phyloP scores from a whole-genome alignment of 108 stramenopile genomes.

The Skeletonema marinoi region DNA sequence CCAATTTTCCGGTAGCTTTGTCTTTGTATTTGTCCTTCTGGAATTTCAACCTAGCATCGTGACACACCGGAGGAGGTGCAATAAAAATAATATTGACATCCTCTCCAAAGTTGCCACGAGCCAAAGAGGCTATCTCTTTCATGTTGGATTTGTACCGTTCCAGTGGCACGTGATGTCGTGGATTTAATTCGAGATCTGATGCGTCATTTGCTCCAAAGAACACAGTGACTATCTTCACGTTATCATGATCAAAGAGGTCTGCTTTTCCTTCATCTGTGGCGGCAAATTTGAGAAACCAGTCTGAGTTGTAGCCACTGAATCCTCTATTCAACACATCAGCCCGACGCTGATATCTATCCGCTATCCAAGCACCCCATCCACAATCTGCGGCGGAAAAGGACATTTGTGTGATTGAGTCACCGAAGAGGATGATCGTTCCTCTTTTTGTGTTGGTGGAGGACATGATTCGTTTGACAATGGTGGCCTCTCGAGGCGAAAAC shows the following conservation, averaged over 20 bases:
- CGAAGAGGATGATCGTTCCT: conserved; percentile 58
- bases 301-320: conserved; percentile 74
- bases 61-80: conserved; percentile 74
- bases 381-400: conserved; percentile 7
- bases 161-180: conserved; percentile 69
- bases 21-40: conserved; percentile 67
- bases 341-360: conserved; percentile 66
- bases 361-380: conserved; percentile 67
- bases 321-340: conserved; percentile 83
- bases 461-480: neutral
- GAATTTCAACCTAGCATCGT: conserved; percentile 53
- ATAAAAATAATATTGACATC: conserved; percentile 54
- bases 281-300: conserved; percentile 13
- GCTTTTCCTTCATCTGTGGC: conserved; percentile 20
- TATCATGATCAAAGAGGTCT: conserved; percentile 30
- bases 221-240: conserved; percentile 46
- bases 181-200: conserved; percentile 26
- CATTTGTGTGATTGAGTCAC: conserved; percentile 77
- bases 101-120: conserved; percentile 25
- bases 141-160: conserved; percentile 61
- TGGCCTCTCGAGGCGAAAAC: too few species aligned
- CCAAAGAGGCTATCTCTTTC: conserved; percentile 47
- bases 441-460: neutral
- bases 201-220: conserved; percentile 86
- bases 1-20: conserved; percentile 57